Conservation (phyloP, 768 basidiomycete genomes). For the Butyriboletus loyo region DNA sequence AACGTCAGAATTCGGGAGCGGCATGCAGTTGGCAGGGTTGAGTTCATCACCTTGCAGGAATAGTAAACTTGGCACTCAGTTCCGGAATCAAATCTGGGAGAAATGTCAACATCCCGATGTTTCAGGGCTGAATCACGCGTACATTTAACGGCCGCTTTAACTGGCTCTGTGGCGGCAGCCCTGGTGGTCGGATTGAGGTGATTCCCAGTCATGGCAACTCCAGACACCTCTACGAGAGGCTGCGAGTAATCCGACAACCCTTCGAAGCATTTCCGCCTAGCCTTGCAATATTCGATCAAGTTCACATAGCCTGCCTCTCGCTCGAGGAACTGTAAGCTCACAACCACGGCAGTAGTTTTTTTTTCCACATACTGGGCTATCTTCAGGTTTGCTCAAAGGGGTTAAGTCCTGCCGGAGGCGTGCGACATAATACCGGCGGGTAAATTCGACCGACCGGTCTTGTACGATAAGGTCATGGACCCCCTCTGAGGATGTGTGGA, state of each 20-base stretch:
- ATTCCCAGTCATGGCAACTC: slow-evolving; percentile 50
- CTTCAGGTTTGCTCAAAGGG: slow-evolving; percentile 67
- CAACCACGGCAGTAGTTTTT: neutral
- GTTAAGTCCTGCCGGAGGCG: slow-evolving; percentile 62
- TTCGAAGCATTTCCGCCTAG: slow-evolving; percentile 57
- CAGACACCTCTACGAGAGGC: slow-evolving; percentile 67
- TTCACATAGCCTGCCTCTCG: slow-evolving; percentile 58
- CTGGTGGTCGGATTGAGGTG: slow-evolving; percentile 55
- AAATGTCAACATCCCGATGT: slow-evolving; percentile 26
- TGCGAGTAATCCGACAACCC: slow-evolving; percentile 61
- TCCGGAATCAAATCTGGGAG: slow-evolving; percentile 79
- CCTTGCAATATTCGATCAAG: slow-evolving; percentile 65
- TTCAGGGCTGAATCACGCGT: slow-evolving; percentile 26
- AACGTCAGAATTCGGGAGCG: slow-evolving; percentile 23
- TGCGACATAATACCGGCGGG: slow-evolving; percentile 60
- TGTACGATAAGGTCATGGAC: slow-evolving; percentile 67
- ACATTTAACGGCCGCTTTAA: slow-evolving; percentile 59
- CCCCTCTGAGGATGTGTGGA: slow-evolving; percentile 30
- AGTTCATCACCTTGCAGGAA: slow-evolving; percentile 63
- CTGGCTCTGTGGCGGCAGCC: slow-evolving; percentile 33
- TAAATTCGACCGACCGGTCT: slow-evolving; percentile 75
- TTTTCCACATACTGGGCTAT: slow-evolving; percentile 53
- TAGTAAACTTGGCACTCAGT: slow-evolving; percentile 64
- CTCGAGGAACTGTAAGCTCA: slow-evolving; percentile 34
- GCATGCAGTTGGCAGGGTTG: slow-evolving; percentile 13